Conservation (phyloP, 768 basidiomycete genomes). For the Candolleomyces aberdarensis region DNA sequence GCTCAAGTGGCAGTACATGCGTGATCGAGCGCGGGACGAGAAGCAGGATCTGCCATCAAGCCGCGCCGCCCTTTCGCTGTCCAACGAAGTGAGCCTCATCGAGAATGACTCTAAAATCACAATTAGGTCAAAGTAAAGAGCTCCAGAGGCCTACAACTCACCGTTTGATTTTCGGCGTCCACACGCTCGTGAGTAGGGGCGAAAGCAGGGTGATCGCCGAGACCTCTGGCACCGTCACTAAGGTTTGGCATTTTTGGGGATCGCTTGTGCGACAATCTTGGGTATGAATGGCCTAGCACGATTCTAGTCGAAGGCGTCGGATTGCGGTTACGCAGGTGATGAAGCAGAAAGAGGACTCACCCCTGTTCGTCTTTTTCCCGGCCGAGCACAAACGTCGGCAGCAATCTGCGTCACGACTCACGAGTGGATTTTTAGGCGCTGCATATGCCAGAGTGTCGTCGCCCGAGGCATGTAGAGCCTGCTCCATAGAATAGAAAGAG, state of each 20-base stretch:
- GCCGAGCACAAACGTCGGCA: constrained; percentile 68
- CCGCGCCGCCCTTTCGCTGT: constrained; percentile 62
- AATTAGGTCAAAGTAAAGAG: constrained; percentile 2
- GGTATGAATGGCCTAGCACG: constrained; percentile 64
- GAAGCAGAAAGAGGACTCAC: constrained; percentile 27
- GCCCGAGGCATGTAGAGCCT: constrained; percentile 56
- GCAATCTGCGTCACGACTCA: constrained; percentile 72
- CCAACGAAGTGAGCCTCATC: constrained; percentile 70
- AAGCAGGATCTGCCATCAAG: no score
- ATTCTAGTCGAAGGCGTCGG: constrained; percentile 32
- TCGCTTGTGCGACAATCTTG: constrained; percentile 62
- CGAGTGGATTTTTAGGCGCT: constrained; percentile 71
- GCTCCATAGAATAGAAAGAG: constrained; percentile 76
- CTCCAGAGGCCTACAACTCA: constrained; percentile 17
- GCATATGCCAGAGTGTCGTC: constrained; percentile 70
- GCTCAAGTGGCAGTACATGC: constrained; percentile 39
- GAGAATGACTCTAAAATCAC: constrained; percentile 54
- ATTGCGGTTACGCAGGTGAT: neutral
- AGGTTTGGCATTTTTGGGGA: constrained; percentile 65
- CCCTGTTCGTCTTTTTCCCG: constrained; percentile 43
- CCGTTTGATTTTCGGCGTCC: constrained; percentile 65
- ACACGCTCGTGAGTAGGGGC: constrained; percentile 55
- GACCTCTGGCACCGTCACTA: constrained; percentile 73
- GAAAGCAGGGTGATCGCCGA: constrained; percentile 70
- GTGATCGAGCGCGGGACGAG: no score